Evolutionary conservation across 306 rosid genomes (phyloP).

Genomic region (Dalbergia cochinchinensis): DNA sequence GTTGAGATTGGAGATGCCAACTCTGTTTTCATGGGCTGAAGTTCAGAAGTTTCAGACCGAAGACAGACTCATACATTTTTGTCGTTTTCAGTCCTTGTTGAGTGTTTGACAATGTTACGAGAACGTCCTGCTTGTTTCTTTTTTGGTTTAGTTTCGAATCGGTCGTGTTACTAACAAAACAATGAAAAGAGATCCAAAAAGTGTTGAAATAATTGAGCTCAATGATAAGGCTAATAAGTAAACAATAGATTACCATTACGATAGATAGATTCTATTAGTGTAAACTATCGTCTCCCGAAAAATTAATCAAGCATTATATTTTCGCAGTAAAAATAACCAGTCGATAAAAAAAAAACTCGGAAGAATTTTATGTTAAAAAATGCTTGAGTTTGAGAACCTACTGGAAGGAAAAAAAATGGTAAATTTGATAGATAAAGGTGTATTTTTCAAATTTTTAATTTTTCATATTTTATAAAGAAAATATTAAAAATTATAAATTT

Average conservation of each 20-base stretch:
- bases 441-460: too few relatives aligned
- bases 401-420: too few relatives aligned
- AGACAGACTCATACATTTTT: neutral
- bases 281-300: neutral
- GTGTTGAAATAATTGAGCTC: constrained; percentile 18
- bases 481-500: too few relatives aligned
- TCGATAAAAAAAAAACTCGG: too few relatives aligned
- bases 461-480: too few relatives aligned
- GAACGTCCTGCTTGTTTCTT: constrained; percentile 11
- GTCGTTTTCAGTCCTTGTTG: neutral
- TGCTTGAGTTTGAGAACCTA: too few relatives aligned
- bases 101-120: constrained; percentile 21
- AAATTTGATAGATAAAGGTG: too few relatives aligned
- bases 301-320: neutral
- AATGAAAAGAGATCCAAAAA: constrained; percentile 1
- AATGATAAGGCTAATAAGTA: neutral
- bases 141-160: constrained; percentile 4
- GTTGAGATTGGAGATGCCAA: neutral
- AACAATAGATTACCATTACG: neutral
- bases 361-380: too few relatives aligned
- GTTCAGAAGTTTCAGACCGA: neutral
- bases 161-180: neutral
- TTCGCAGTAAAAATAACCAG: too few relatives aligned
- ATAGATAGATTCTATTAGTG: neutral
- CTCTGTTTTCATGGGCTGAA: neutral